Evolutionary conservation across 768 basidiomycete genomes (phyloP).

Genomic region (Crassisporium funariophilum): DNA sequence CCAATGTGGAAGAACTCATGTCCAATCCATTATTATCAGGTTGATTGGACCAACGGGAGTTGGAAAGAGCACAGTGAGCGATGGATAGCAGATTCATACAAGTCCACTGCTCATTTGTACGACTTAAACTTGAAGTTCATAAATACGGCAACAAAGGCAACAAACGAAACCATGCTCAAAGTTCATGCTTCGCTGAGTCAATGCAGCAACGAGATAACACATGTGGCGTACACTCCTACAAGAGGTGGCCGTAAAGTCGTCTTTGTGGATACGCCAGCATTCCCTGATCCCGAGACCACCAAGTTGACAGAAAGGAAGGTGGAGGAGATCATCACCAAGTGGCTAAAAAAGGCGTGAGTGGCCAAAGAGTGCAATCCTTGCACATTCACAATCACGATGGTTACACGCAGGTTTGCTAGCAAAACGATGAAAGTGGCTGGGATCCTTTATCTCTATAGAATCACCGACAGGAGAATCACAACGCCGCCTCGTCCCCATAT

Average conservation of each 20-base stretch:
- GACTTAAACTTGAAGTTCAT: not conserved
- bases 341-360: constrained; percentile 8
- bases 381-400: not conserved
- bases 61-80: not conserved
- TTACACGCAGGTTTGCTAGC: not conserved
- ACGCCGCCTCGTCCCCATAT: constrained; percentile 42
- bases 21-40: not conserved
- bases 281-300: constrained; percentile 6
- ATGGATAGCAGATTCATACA: not conserved
- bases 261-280: constrained; percentile 17
- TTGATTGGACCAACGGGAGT: not conserved
- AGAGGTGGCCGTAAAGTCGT: constrained; percentile 6
- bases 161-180: not conserved
- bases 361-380: not conserved
- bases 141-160: not conserved
- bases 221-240: not conserved
- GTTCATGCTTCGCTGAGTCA: not conserved
- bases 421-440: constrained; percentile 23
- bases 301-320: constrained; percentile 6
- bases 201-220: not conserved
- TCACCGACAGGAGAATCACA: constrained; percentile 41
- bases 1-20: not conserved
- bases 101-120: not conserved
- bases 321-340: constrained; percentile 9
- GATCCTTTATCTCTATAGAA: constrained; percentile 47